Percentiles rank a stretch among this genome's conserved stretches.
Evolutionary conservation across 2,329 filamentous ascomycete species (phyloP).

Genomic region (Fusarium secorum): DNA sequence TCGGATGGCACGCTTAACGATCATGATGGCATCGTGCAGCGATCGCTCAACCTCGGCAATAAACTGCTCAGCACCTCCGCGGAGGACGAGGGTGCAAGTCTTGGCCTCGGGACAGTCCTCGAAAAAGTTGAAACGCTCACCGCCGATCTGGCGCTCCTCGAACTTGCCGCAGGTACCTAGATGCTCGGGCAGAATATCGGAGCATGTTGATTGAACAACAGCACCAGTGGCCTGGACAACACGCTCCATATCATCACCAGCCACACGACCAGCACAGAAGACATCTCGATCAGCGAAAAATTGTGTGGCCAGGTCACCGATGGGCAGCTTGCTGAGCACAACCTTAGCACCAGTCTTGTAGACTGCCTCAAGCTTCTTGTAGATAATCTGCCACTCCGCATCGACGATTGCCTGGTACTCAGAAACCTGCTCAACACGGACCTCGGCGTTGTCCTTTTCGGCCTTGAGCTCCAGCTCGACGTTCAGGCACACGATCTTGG

Average conservation of each 20-base stretch:
- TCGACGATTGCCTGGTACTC: constrained; percentile 99
- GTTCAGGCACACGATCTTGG: constrained; percentile 96
- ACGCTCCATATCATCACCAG: constrained; percentile 91
- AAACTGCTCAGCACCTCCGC: constrained; percentile 97
- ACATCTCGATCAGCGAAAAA: constrained; percentile 98
- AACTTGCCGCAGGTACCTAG: constrained; percentile 90
- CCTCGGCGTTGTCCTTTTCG: constrained; percentile 99
- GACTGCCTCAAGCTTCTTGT: constrained; percentile 96
- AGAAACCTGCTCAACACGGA: constrained; percentile 96
- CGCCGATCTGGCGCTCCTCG: constrained; percentile 96
- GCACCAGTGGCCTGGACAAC: constrained; percentile 95
- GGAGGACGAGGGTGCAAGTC: constrained; percentile 94
- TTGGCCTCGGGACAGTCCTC: constrained; percentile 94
- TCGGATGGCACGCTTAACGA: constrained; percentile 96
- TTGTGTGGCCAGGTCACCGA: constrained; percentile 96
- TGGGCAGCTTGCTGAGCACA: constrained; percentile 94
- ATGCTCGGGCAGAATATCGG: constrained; percentile 88
- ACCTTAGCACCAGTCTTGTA: constrained; percentile 96
- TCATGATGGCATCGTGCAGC: constrained; percentile 99
- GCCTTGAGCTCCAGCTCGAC: constrained; percentile 98
- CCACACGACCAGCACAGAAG: constrained; percentile 95
- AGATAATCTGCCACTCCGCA: constrained; percentile 99
- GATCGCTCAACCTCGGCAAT: constrained; percentile 98
- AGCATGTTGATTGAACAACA: constrained; percentile 93
- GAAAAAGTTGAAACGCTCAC: constrained; percentile 98